Evolutionary conservation across 1,284 basidiomycete genomes (phyloP).

Genomic region (Rugosomyces carneus): DNA sequence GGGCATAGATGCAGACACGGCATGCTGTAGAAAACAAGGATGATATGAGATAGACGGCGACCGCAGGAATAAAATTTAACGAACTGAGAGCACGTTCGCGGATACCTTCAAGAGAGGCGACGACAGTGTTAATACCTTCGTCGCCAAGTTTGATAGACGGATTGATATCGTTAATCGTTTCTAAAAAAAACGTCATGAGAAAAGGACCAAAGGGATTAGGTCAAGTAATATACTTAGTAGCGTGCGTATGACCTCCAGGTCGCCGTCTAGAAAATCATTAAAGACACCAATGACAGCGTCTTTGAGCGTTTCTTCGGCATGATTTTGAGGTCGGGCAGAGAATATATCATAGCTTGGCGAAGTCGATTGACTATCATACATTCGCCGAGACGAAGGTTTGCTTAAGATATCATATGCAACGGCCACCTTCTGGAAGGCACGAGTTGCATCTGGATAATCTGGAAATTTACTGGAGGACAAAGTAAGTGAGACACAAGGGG

Average conservation of each 20-base stretch:
- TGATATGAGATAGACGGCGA: constrained; percentile 4
- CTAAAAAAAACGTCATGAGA: constrained; percentile 31
- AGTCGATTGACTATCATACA: constrained; percentile 59
- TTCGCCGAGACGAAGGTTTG: constrained; percentile 59
- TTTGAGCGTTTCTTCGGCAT: constrained; percentile 73
- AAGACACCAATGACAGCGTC: constrained; percentile 69
- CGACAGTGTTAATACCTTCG: constrained; percentile 62
- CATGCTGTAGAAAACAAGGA: constrained; percentile 45
- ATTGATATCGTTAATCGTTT: constrained; percentile 67
- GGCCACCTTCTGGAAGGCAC: constrained; percentile 81
- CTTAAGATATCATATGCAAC: constrained; percentile 79
- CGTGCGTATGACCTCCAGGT: constrained; percentile 73
- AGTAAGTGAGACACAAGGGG: not conserved
- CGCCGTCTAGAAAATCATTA: constrained; percentile 79
- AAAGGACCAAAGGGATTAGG: not conserved
- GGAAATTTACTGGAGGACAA: constrained; percentile 65
- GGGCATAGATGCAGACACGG: constrained; percentile 67
- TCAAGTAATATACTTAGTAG: constrained; percentile 51
- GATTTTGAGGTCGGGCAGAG: constrained; percentile 39
- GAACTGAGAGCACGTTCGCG: constrained; percentile 64
- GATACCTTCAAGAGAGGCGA: constrained; percentile 55
- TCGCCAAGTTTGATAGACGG: constrained; percentile 65
- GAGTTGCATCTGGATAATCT: constrained; percentile 66
- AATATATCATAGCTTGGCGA: constrained; percentile 48
- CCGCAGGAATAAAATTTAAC: constrained; percentile 21